Evolutionary conservation across 805 yeast species (phyloP).

Genomic region (Pichia nanzhaoensis): DNA sequence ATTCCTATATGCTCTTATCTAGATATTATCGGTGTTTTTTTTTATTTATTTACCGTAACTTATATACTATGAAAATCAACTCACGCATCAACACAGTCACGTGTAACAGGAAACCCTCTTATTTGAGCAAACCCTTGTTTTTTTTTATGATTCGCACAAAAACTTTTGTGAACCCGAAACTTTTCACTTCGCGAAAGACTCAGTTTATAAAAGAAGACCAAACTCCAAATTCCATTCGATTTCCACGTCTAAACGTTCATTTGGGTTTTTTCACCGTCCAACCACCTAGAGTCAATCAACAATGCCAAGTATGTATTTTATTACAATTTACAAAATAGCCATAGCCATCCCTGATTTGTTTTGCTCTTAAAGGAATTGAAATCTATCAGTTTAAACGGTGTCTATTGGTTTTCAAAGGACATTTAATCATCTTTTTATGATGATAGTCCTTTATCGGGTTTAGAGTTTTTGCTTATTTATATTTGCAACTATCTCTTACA

Average conservation of each 20-base stretch:
- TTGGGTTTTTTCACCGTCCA: neutral
- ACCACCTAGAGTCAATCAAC: conserved; percentile 10
- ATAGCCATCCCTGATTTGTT: conserved; percentile 5
- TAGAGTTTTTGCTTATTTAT: neutral
- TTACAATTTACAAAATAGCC: no score
- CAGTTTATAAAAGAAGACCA: neutral
- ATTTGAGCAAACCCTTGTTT: conserved; percentile 1
- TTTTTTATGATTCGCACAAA: neutral
- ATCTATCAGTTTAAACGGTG: conserved; percentile 6
- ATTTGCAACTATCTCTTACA: neutral
- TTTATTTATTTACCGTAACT: neutral
- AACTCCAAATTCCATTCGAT: neutral
- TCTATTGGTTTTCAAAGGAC: no score
- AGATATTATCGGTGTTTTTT: neutral
- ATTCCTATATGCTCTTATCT: neutral
- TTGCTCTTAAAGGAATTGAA: neutral
- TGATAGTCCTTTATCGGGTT: conserved; percentile 3
- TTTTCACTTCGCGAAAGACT: neutral
- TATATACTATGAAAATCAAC: neutral
- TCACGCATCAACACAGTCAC: neutral
- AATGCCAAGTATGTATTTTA: conserved; percentile 25
- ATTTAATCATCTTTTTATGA: no score
- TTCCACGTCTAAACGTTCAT: neutral
- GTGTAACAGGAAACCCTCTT: conserved; percentile 1
- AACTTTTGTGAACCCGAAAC: neutral